These are phyloP conservation scores for Colletotrichum sp. DNA, from an alignment of 2,329 filamentous ascomycete genomes.

Conservation along the genomic window DNA sequence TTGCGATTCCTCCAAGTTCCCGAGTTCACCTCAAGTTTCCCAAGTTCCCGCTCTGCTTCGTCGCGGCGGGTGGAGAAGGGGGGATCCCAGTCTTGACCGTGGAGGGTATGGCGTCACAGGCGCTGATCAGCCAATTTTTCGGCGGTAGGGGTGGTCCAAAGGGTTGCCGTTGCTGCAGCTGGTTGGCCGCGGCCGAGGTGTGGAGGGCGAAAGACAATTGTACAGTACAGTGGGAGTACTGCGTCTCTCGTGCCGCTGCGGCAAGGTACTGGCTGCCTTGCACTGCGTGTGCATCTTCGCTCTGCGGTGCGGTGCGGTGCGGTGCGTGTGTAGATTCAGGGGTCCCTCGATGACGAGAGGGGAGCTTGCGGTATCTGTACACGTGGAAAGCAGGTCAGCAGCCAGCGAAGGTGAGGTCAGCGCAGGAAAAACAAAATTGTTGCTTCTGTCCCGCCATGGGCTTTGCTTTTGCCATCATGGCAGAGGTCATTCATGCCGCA, in stretches of 20 bases:
- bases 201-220: background rate
- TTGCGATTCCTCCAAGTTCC: background rate
- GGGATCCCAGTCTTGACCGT: slow-evolving; percentile 9
- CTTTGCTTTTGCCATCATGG: background rate
- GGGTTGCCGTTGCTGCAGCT: background rate
- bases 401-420: background rate
- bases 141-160: background rate
- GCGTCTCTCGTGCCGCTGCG: background rate
- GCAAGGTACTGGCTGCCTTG: background rate
- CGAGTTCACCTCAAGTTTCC: background rate
- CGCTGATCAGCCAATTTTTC: slow-evolving; percentile 31
- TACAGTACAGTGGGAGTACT: background rate
- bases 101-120: slow-evolving; percentile 34
- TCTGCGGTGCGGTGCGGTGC: background rate
- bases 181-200: background rate
- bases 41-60: background rate
- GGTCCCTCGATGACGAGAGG: background rate
- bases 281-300: background rate
- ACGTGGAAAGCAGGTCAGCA: slow-evolving; percentile 2
- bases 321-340: background rate
- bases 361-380: background rate
- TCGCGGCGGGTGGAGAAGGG: background rate
- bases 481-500: background rate
- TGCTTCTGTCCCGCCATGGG: background rate
- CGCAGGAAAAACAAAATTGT: background rate